Percentiles rank a stretch among this genome's conserved stretches.
Conservation (phyloP, 164 flowering plant genomes). For the Tetrastigma voinierianum region DNA sequence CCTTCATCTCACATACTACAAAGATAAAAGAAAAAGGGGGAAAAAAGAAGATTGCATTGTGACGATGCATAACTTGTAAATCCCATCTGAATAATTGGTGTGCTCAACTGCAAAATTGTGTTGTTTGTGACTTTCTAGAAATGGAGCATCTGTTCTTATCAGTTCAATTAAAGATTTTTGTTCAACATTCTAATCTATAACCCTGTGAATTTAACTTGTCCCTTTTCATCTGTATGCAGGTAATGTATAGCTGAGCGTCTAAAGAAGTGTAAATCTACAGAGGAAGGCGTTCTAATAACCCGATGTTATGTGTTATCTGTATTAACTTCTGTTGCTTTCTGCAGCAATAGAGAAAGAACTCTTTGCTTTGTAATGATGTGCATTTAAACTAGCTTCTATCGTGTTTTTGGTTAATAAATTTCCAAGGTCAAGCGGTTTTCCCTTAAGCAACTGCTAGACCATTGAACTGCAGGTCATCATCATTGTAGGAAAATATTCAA, state of each 20-base stretch:
- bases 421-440: not conserved
- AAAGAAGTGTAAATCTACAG: constrained; percentile 7
- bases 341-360: not conserved
- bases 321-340: not conserved
- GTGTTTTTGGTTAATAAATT: constrained; percentile 5
- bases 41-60: too few relatives aligned
- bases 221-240: constrained; percentile 8
- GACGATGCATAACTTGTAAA: too few relatives aligned
- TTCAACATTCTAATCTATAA: not conserved
- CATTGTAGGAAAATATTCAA: too few relatives aligned
- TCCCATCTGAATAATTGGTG: too few relatives aligned
- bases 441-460: too few relatives aligned
- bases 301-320: not conserved
- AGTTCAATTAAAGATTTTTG: not conserved
- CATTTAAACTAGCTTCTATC: not conserved
- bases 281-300: not conserved
- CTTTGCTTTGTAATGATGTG: not conserved
- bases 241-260: constrained; percentile 10
- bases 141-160: not conserved
- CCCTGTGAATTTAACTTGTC: not conserved
- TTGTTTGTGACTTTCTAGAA: too few relatives aligned
- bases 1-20: too few relatives aligned
- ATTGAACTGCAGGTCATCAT: too few relatives aligned
- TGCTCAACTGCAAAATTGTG: too few relatives aligned
- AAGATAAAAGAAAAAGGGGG: too few relatives aligned